Base-by-base conservation (phyloP, 108 stramenopile genomes). In the Bacterosira constricta region DNA sequence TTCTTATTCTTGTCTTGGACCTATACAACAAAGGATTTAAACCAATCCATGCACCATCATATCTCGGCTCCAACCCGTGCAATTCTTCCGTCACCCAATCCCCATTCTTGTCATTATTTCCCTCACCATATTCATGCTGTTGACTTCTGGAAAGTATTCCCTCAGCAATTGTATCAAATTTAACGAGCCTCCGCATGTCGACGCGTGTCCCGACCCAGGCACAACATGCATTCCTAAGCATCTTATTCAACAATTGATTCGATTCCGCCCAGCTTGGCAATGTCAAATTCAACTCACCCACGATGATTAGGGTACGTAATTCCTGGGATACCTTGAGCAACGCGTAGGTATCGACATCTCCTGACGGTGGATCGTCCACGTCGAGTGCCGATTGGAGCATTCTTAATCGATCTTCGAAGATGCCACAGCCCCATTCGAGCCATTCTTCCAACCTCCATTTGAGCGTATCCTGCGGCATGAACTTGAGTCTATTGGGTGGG, bases 151-250 rank as follows among this genome's bases (percentile, higher is more conserved):
- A 71, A 89, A 90, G 10, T 41, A 52, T 21, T 68, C 62, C 29
- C 89, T 72, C 59, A 93, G 75, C 12, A 83, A 53, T 8, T 85
- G 85, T 11, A 88, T 74, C 54, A 93, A 37, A 59, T 91, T 81
- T 18, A 87, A 45, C 25, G 89, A 75, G 39, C 86, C 87, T 10
- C 93, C 93, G 71, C 88, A 87, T 3, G 93, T 91, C 11, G 77
- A 79, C 12, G 93, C 93, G 71, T 94, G 93, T 9, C 93, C 93
- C 44, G 89, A 89, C 9, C 85, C 89, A 2, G 83, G 56, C 3
- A 94, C 90, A 12, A 87, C 78, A 74, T 88, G 88, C 26, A 44
- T 83, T 57, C 26, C 75, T 65, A 20, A 80, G 59, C 21, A 83
- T 41, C 1, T 69, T 15, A 9, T 37, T 62, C 18, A 64, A 56